Percentiles rank a stretch among this genome's conserved stretches.
These are phyloP conservation scores for Leishmania lainsoni DNA, from an alignment of 208 protist species.

Conservation along the genomic window DNA sequence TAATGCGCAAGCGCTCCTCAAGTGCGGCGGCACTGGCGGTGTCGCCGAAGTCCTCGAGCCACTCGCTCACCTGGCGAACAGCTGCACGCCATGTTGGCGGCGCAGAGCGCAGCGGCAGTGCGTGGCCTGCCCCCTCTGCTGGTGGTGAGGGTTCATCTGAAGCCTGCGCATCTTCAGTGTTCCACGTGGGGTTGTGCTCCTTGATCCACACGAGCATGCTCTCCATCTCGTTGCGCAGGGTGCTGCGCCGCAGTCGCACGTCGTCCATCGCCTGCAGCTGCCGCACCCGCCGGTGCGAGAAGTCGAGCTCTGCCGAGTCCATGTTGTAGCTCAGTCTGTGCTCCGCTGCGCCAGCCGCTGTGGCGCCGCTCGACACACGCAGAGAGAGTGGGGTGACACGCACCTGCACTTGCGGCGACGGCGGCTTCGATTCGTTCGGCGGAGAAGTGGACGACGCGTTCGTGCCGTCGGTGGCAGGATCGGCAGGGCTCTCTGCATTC, in stretches of 20 bases:
- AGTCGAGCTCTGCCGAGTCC: slow-evolving; percentile 28
- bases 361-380: neutral
- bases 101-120: neutral
- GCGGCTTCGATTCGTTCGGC: neutral
- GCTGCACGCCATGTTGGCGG: slow-evolving; percentile 32
- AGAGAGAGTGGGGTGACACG: neutral
- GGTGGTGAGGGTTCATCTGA: neutral
- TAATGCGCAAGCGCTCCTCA: slow-evolving; percentile 10
- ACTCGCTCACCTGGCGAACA: slow-evolving; percentile 44
- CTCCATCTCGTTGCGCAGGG: slow-evolving; percentile 74
- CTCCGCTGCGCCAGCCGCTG: neutral
- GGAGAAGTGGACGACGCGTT: neutral
- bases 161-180: neutral
- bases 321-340: slow-evolving; percentile 38
- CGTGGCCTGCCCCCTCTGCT: neutral
- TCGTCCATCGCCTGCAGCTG: slow-evolving; percentile 56
- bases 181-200: slow-evolving; percentile 43
- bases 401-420: neutral
- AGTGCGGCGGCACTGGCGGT: slow-evolving; percentile 41
- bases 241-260: slow-evolving; percentile 43
- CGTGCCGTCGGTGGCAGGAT: neutral
- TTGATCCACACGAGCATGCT: slow-evolving; percentile 52
- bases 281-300: slow-evolving; percentile 37
- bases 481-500: neutral
- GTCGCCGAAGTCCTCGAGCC: slow-evolving; percentile 64